Evolutionary conservation across 805 yeast species (phyloP).

Genomic region (Vanderwaltozyma verrucispora): DNA sequence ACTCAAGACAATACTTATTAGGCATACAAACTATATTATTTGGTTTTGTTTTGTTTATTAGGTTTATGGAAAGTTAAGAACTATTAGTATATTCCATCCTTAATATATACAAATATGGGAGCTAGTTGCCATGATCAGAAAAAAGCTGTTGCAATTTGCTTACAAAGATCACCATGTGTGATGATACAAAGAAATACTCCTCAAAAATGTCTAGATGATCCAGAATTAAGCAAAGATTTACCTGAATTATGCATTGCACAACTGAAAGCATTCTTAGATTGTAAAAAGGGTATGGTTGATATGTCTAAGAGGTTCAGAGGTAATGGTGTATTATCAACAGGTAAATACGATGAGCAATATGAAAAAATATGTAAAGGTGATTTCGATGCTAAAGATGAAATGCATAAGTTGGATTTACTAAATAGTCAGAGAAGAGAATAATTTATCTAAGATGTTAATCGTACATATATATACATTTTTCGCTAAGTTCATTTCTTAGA

Average conservation of each 20-base stretch:
- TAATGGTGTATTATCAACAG: slow-evolving; percentile 87
- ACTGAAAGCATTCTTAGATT: slow-evolving; percentile 76
- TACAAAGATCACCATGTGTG: slow-evolving; percentile 95
- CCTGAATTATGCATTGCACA: slow-evolving; percentile 87
- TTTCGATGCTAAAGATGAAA: slow-evolving; percentile 73
- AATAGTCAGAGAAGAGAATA: slow-evolving; percentile 39
- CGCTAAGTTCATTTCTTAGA: too few relatives aligned
- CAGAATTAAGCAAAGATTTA: slow-evolving; percentile 60
- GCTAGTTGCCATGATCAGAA: slow-evolving; percentile 91
- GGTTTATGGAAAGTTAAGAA: too few relatives aligned
- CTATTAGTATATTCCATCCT: too few relatives aligned
- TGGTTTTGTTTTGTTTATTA: too few relatives aligned
- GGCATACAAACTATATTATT: too few relatives aligned
- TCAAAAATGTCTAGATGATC: slow-evolving; percentile 73
- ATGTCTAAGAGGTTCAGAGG: slow-evolving; percentile 89
- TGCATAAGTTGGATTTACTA: slow-evolving; percentile 55
- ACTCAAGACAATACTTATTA: too few relatives aligned
- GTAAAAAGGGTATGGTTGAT: slow-evolving; percentile 84
- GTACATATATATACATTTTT: too few relatives aligned
- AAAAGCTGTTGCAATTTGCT: slow-evolving; percentile 89
- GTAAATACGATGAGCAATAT: slow-evolving; percentile 82
- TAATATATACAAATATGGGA: slow-evolving; percentile 45
- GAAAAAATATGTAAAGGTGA: slow-evolving; percentile 71
- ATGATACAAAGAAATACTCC: slow-evolving; percentile 84
- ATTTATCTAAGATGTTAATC: neutral